Evolutionary conservation across 306 rosid species (phyloP).

Genomic region (Cucurbita moschata): DNA sequence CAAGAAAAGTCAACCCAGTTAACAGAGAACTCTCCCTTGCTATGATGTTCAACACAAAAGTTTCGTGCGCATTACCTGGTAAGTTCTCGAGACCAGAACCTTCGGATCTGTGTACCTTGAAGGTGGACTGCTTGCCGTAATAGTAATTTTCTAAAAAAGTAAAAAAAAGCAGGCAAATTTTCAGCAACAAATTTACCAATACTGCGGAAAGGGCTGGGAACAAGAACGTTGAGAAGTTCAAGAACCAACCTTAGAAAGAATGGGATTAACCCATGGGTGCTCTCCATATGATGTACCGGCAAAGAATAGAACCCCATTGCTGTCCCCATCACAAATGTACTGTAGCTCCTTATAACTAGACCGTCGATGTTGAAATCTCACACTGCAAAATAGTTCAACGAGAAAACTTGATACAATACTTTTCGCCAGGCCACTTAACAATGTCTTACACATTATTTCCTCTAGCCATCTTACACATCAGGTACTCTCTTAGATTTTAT

Average conservation of each 20-base stretch:
- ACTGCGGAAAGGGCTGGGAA: background rate
- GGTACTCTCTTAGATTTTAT: background rate
- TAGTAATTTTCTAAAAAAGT: conserved; percentile 41
- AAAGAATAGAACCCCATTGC: conserved; percentile 72
- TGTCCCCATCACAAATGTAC: conserved; percentile 76
- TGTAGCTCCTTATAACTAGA: conserved; percentile 90
- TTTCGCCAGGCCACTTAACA: background rate
- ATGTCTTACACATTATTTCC: background rate
- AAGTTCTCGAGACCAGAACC: conserved; percentile 81
- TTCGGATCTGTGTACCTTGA: conserved; percentile 92
- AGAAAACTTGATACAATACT: conserved; percentile 1
- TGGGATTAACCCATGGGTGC: conserved; percentile 92
- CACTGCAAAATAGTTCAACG: conserved; percentile 24
- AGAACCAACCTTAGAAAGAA: conserved; percentile 61
- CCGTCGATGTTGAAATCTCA: conserved; percentile 60
- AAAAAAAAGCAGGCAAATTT: background rate
- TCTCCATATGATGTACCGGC: conserved; percentile 87
- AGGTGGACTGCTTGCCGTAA: conserved; percentile 71
- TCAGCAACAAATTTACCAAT: background rate
- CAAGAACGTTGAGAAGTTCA: background rate
- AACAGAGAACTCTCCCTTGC: background rate
- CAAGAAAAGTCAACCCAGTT: conserved; percentile 4
- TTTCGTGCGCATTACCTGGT: conserved; percentile 33
- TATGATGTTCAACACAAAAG: background rate
- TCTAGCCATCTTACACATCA: background rate